A percentile compares a stretch with the other conserved stretches of the same genome.
phyloP scores from a whole-genome alignment of 225 moss, liverwort and hornwort species.

The Ulota crispa region DNA sequence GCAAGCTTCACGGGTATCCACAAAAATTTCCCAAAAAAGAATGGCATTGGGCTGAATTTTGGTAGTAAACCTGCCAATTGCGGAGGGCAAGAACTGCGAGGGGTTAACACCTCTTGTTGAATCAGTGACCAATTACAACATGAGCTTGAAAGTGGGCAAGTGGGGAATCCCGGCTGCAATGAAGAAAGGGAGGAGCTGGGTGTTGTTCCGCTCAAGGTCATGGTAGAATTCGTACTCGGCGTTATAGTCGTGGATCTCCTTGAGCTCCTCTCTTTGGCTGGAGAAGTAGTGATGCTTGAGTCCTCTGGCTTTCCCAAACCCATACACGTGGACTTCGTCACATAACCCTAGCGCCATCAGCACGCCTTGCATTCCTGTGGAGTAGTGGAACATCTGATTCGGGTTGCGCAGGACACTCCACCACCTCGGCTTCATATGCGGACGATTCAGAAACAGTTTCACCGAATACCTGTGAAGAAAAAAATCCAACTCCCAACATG shows the following conservation, averaged over 20 bases:
- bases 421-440: conserved; percentile 27
- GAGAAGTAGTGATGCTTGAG: conserved; percentile 82
- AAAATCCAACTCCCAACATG: neutral
- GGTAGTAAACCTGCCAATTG: neutral
- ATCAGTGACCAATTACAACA: conserved; percentile 2
- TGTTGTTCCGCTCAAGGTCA: conserved; percentile 45
- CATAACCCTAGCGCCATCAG: conserved; percentile 71
- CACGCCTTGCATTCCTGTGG: conserved; percentile 78
- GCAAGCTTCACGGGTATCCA: too few relatives aligned
- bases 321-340: conserved; percentile 61
- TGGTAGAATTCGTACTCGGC: conserved; percentile 76
- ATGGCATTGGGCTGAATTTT: neutral
- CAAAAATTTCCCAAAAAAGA: neutral
- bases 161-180: conserved; percentile 27
- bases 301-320: conserved; percentile 56
- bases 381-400: conserved; percentile 63
- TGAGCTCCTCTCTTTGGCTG: conserved; percentile 55
- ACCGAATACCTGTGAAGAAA: conserved; percentile 34
- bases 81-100: neutral
- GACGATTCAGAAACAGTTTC: conserved; percentile 28
- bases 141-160: conserved; percentile 33
- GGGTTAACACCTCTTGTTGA: neutral
- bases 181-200: conserved; percentile 52
- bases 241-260: conserved; percentile 61
- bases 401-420: conserved; percentile 44